Evolutionary conservation across 805 yeast species (phyloP).

Genomic region (Yamadazyma scolyti): DNA sequence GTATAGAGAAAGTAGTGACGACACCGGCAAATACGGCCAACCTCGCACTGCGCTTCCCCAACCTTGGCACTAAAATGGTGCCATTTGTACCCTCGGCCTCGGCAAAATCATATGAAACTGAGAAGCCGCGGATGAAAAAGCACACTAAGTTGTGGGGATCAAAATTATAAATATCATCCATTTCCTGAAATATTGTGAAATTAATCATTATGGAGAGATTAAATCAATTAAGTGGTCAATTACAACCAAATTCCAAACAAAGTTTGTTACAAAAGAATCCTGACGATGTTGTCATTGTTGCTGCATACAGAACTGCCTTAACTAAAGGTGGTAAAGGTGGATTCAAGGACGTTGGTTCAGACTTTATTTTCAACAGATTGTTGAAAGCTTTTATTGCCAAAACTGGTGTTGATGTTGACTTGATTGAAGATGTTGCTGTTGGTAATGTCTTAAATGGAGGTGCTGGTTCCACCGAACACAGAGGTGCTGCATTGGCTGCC

Average conservation of each 20-base stretch:
- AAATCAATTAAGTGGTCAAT: conserved; percentile 43
- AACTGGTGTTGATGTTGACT: conserved; percentile 42
- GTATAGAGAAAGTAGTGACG: too few species aligned
- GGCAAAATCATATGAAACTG: too few species aligned
- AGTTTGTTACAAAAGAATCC: conserved; percentile 55
- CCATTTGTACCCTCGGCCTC: too few species aligned
- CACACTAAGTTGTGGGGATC: conserved; percentile 9
- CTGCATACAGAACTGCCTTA: conserved; percentile 87
- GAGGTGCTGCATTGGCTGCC: conserved; percentile 89
- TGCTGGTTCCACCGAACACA: conserved; percentile 92
- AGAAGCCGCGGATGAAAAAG: too few species aligned
- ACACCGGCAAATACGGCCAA: too few species aligned
- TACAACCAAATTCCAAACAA: conserved; percentile 38
- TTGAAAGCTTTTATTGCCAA: conserved; percentile 58
- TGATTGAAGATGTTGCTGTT: conserved; percentile 80
- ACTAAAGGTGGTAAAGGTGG: conserved; percentile 85
- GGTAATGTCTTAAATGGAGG: conserved; percentile 92
- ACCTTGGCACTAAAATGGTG: too few species aligned
- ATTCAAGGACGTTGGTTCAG: conserved; percentile 79
- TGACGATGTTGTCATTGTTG: conserved; percentile 87
- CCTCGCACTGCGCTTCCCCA: too few species aligned
- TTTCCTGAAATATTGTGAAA: conserved; percentile 1
- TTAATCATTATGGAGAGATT: conserved; percentile 38
- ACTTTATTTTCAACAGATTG: conserved; percentile 67
- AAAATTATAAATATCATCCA: conserved; percentile 3